Conservation (phyloP, 225 moss, liverwort and hornwort genomes). For the Pleurozium schreberi region DNA sequence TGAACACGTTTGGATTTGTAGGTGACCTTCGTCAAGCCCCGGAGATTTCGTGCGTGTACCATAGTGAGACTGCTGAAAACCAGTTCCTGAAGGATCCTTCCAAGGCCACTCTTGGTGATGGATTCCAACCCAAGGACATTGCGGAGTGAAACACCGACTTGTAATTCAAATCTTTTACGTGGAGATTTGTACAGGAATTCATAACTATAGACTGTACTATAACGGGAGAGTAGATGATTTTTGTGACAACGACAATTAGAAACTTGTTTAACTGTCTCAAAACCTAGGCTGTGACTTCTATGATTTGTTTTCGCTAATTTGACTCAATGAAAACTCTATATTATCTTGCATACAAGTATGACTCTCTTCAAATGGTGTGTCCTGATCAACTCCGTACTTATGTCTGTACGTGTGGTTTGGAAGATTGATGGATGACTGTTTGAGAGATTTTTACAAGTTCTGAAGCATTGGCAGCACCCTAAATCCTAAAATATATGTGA, state of each 20-base stretch:
- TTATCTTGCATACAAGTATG: background rate
- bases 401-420: background rate
- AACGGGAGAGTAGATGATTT: background rate
- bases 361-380: background rate
- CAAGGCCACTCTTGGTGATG: constrained; percentile 89
- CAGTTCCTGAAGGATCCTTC: constrained; percentile 88
- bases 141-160: constrained; percentile 8
- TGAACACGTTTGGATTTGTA: constrained; percentile 98
- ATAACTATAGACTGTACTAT: background rate
- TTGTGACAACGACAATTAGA: background rate
- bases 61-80: constrained; percentile 90
- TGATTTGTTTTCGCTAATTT: background rate
- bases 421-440: background rate
- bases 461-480: background rate
- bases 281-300: background rate
- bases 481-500: background rate
- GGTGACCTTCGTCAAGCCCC: constrained; percentile 89
- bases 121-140: constrained; percentile 78
- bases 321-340: background rate
- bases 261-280: background rate
- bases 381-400: background rate
- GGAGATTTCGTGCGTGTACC: constrained; percentile 92
- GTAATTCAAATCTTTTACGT: background rate
- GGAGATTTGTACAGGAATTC: background rate
- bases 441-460: background rate